phyloP scores from a whole-genome alignment of 305 asterid genomes.

The Fraxinus baroniana region DNA sequence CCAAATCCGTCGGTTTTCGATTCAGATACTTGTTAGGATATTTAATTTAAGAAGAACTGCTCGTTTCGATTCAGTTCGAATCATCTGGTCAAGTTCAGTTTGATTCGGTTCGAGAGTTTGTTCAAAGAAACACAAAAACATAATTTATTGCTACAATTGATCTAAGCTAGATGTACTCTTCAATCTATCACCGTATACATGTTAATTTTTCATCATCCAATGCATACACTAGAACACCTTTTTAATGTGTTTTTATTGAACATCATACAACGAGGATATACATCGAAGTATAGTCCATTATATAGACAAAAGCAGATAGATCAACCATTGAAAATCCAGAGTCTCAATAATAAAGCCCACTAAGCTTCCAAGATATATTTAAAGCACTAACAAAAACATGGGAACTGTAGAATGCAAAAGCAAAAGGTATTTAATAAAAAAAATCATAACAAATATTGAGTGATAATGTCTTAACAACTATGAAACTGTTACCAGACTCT shows the following conservation, averaged over 20 bases:
- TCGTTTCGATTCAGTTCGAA: not conserved
- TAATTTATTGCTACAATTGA: not conserved
- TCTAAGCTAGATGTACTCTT: not conserved
- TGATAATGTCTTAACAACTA: not conserved
- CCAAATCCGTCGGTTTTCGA: too few relatives aligned
- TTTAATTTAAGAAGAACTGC: not conserved
- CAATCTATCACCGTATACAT: not conserved
- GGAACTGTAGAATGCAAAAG: not conserved
- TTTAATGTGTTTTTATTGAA: not conserved
- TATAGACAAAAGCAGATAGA: not conserved
- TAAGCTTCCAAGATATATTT: not conserved
- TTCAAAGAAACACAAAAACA: not conserved
- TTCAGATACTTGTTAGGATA: too few relatives aligned
- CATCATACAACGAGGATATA: not conserved
- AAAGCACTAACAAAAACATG: not conserved
- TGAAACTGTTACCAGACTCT: not conserved
- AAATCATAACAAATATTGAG: not conserved
- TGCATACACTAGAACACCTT: not conserved
- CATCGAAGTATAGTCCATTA: not conserved
- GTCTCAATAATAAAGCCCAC: not conserved
- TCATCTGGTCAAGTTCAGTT: not conserved
- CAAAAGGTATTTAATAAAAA: not conserved
- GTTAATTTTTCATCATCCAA: not conserved
- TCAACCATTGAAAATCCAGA: not conserved
- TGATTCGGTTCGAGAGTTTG: not conserved